Percentiles rank a stretch among this genome's conserved stretches.
These are phyloP conservation scores for Pseudevernia furfuracea DNA, from an alignment of 495 filamentous ascomycete genomes.

Conservation along the genomic window DNA sequence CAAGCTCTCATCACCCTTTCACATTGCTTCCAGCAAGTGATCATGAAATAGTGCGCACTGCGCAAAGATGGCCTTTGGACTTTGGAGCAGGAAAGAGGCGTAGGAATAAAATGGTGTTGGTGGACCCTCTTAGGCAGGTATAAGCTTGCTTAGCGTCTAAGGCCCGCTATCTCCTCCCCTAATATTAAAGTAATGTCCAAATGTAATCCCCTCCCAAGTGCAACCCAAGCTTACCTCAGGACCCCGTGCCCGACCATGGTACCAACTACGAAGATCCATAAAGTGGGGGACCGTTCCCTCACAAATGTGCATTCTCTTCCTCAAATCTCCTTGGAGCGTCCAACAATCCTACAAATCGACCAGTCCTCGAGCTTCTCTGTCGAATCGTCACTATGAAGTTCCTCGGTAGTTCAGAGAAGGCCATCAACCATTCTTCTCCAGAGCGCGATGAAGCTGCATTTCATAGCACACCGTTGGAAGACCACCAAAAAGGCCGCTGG, in stretches of 20 bases:
- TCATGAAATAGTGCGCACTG: too few species aligned
- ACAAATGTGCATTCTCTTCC: not conserved
- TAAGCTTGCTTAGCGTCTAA: not conserved
- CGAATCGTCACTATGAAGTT: conserved; percentile 14
- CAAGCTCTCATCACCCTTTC: too few species aligned
- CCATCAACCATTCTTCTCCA: not conserved
- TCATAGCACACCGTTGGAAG: conserved; percentile 33
- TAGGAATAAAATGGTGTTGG: not conserved
- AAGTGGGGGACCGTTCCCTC: not conserved
- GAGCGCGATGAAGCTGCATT: conserved; percentile 14
- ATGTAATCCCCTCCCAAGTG: too few species aligned
- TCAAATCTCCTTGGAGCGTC: not conserved
- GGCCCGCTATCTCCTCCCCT: not conserved
- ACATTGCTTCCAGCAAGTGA: too few species aligned
- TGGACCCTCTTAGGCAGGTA: not conserved
- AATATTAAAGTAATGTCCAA: too few species aligned
- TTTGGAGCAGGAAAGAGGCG: too few species aligned
- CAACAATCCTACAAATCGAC: not conserved
- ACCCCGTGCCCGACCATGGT: not conserved
- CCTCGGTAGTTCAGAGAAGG: conserved; percentile 1
- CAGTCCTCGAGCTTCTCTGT: not conserved
- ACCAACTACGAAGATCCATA: not conserved
- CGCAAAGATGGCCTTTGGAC: too few species aligned
- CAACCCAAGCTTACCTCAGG: not conserved
- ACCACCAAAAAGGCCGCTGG: conserved; percentile 44